A percentile compares a stretch with the other conserved stretches of the same genome.
Conservation (phyloP, 257 asterid species). For the Solanum peruvianum region DNA sequence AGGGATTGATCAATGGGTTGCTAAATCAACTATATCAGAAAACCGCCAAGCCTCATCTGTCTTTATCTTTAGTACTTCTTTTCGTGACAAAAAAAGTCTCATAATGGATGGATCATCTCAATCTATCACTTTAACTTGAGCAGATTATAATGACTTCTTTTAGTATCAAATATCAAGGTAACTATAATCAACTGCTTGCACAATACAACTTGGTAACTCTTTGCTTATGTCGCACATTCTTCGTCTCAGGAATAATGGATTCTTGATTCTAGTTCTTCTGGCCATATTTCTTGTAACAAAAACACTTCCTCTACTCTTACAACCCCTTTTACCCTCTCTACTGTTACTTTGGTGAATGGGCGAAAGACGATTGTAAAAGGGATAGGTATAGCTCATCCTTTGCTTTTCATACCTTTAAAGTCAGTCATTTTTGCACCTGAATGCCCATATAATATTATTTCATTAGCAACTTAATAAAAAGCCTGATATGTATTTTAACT, state of each 20-base stretch:
- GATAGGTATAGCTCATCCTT: background rate
- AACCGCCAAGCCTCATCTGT: background rate
- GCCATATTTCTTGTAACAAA: background rate
- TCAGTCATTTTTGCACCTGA: background rate
- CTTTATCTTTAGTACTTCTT: background rate
- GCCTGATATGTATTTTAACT: background rate
- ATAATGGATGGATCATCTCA: background rate
- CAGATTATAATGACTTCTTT: background rate
- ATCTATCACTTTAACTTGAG: background rate
- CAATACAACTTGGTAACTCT: background rate
- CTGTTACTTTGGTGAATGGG: background rate
- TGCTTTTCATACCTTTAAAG: background rate
- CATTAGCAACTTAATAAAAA: background rate
- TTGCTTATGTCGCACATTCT: background rate
- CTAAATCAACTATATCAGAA: background rate
- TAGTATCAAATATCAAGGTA: background rate
- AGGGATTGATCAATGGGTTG: background rate
- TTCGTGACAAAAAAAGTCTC: background rate
- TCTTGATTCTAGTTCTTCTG: background rate
- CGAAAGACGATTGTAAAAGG: background rate
- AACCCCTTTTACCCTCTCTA: background rate
- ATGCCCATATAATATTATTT: background rate
- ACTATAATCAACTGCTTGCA: background rate
- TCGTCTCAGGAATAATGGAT: background rate
- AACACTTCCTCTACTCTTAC: background rate